A percentile compares a stretch with the other conserved stretches of the same genome.
Evolutionary conservation across 768 basidiomycete species (phyloP).

Genomic region (Leucosporidium yakuticum): DNA sequence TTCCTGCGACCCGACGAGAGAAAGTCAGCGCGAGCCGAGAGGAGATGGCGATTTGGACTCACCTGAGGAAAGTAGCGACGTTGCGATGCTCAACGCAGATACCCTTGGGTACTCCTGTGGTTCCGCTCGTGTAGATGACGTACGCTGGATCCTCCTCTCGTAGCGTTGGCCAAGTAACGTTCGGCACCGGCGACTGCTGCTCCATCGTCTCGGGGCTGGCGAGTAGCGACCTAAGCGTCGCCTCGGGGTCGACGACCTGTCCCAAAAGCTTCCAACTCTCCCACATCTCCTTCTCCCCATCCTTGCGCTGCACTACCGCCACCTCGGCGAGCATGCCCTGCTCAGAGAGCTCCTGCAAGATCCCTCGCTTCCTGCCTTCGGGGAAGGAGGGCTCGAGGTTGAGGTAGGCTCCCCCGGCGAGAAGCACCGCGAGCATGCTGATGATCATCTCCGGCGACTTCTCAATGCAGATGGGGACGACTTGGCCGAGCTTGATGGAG

Average conservation of each 20-base stretch:
- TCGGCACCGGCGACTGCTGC: neutral
- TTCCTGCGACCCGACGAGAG: constrained; percentile 15
- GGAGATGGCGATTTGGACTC: neutral
- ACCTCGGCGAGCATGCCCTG: constrained; percentile 12
- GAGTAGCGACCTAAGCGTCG: neutral
- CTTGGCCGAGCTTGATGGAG: constrained; percentile 22
- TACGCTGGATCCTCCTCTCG: constrained; percentile 16
- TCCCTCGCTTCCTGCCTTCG: constrained; percentile 19
- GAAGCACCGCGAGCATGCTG: constrained; percentile 21
- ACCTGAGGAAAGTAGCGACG: constrained; percentile 23
- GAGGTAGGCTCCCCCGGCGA: constrained; percentile 29
- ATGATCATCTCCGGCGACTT: constrained; percentile 14
- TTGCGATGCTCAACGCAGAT: constrained; percentile 28
- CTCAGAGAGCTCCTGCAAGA: constrained; percentile 13
- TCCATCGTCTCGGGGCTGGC: neutral
- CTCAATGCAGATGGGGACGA: constrained; percentile 10
- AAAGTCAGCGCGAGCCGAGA: neutral
- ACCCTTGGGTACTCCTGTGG: constrained; percentile 31
- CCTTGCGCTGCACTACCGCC: constrained; percentile 13
- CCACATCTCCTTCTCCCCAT: constrained; percentile 11
- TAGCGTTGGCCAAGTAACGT: neutral
- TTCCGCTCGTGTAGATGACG: constrained; percentile 31
- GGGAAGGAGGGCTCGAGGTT: constrained; percentile 32
- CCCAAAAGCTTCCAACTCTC: no score
- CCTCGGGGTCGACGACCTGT: neutral